Base-by-base conservation (phyloP, 345 rosid genomes). In the Raphanus sativus region DNA sequence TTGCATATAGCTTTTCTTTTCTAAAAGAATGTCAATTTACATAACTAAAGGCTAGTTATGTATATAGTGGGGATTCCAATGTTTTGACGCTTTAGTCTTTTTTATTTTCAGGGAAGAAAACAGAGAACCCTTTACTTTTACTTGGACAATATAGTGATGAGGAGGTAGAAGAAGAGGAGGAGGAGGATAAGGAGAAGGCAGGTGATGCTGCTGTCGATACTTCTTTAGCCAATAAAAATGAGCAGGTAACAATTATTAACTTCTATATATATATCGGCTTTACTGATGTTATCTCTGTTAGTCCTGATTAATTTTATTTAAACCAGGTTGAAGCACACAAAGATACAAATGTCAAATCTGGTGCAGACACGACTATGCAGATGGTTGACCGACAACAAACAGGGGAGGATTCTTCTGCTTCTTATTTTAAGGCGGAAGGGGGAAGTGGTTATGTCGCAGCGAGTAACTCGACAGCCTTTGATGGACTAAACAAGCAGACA, bases 91-190 rank as follows among this genome's bases (percentile, higher is more conserved):
- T 40, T 42, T 63, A 75, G 33, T 79, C 21, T 71, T 83, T 69
- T 84, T 65, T 58, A 0, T 90, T 65, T 78, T 63, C 99, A 95
- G 99, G 91, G 82, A 87, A 87, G 75, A 83, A 83, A 55, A 83
- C 81, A 33, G 89, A 84, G 75, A 95, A 92, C 77, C 97, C 99
- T 55, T 85, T 95, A 77, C 84, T 86, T 63, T 84, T 95, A 74
- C 97, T 95, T 68, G 98, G 94, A 62, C 99, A 91, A 67, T 95
- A 95, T 71, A 92, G 96, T 59, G 97, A 92, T 79, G 98, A 89
- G 80, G 99, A 95, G 34, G 63, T 85, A 70, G 91, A 92, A 45
- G 92, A 88, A 33, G 88, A 85, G 38, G 71, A 79, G 12, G 83
- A 59, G 81, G 66, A n/a, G n/a, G n/a, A n/a, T n/a, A n/a, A 79